These are phyloP conservation scores for Penicillium subrubescens DNA, from an alignment of 495 filamentous ascomycete genomes.

Conservation along the genomic window DNA sequence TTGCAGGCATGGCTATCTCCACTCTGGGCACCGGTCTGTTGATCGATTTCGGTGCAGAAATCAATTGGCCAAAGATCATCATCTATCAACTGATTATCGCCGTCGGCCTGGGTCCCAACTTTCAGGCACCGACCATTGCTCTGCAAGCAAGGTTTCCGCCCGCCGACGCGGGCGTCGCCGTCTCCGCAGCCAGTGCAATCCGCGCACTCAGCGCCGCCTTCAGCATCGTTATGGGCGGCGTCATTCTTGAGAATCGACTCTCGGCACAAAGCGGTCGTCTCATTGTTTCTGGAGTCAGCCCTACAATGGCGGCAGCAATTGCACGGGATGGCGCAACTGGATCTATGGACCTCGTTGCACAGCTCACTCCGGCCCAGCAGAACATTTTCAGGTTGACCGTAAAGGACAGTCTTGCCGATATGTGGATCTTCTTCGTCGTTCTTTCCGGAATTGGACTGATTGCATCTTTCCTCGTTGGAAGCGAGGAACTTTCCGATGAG, in stretches of 20 bases:
- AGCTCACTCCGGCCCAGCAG: not conserved
- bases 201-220: not conserved
- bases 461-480: not conserved
- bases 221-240: not conserved
- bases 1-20: slow-evolving; percentile 57
- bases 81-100: slow-evolving; percentile 51
- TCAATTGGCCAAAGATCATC: slow-evolving; percentile 61
- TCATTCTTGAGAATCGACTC: not conserved
- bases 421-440: not conserved
- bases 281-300: not conserved
- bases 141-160: not conserved
- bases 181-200: not conserved
- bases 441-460: not conserved
- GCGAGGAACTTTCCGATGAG: not conserved
- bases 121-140: slow-evolving; percentile 43
- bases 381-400: not conserved
- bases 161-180: not conserved
- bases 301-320: not conserved
- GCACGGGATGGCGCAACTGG: not conserved
- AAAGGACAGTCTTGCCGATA: not conserved
- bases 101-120: slow-evolving; percentile 65
- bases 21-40: slow-evolving; percentile 67
- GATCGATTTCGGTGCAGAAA: slow-evolving; percentile 52
- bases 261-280: not conserved
- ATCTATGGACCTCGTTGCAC: not conserved